These are phyloP conservation scores for Penicillium cinerascens DNA, from an alignment of 495 filamentous ascomycete species.

Conservation along the genomic window DNA sequence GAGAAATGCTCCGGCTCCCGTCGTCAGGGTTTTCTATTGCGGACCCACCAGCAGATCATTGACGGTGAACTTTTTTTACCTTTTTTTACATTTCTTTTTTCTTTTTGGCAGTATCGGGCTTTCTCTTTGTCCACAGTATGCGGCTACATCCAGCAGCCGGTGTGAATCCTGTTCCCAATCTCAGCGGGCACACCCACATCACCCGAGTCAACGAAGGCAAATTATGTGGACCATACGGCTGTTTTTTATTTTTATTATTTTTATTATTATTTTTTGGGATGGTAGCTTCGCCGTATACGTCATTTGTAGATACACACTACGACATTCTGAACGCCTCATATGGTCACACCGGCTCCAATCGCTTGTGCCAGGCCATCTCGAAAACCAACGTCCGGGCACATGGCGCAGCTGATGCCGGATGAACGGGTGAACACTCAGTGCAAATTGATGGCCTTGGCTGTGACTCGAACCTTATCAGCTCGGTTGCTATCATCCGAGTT, in stretches of 20 bases:
- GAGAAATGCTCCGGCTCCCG: neutral
- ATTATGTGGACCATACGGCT: neutral
- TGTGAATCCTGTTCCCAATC: slow-evolving; percentile 9
- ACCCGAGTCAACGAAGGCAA: slow-evolving; percentile 7
- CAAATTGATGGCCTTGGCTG: no score
- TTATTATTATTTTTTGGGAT: no score
- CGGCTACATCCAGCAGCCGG: slow-evolving; percentile 17
- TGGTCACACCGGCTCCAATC: neutral
- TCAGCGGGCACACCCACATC: slow-evolving; percentile 10
- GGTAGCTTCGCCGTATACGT: neutral
- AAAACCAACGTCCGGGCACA: neutral
- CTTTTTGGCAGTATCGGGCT: neutral
- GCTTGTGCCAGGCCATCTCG: neutral
- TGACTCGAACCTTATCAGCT: slow-evolving; percentile 14
- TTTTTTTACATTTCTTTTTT: slow-evolving; percentile 14
- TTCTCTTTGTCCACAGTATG: slow-evolving; percentile 6
- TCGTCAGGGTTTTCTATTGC: slow-evolving; percentile 3
- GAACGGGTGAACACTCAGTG: neutral
- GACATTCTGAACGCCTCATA: neutral
- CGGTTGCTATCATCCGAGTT: slow-evolving; percentile 1
- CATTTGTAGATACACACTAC: neutral
- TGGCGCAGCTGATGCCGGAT: no score
- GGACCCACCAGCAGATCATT: neutral
- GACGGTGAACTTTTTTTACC: slow-evolving; percentile 7
- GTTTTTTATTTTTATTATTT: neutral